These are phyloP conservation scores for Physaria fendleri DNA, from an alignment of 345 rosid genomes.

Conservation along the genomic window DNA sequence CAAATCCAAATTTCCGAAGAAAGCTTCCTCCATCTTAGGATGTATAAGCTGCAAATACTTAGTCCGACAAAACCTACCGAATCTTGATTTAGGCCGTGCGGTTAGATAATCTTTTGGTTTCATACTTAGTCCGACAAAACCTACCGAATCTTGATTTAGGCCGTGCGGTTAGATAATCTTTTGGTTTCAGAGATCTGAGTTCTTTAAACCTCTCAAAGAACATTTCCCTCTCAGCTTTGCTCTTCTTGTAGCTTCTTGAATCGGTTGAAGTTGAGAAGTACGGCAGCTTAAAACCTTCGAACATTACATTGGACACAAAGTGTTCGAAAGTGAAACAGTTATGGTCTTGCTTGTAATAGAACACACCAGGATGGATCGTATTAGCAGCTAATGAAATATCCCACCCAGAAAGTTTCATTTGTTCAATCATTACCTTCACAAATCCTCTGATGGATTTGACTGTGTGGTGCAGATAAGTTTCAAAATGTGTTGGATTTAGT, in stretches of 20 bases:
- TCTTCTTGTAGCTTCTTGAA: slow-evolving; percentile 25
- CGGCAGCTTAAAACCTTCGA: slow-evolving; percentile 37
- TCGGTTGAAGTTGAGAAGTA: slow-evolving; percentile 50
- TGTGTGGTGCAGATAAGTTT: slow-evolving; percentile 48
- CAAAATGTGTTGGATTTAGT: slow-evolving; percentile 50
- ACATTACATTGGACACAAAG: slow-evolving; percentile 71
- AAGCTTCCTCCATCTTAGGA: slow-evolving; percentile 71
- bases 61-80: slow-evolving; percentile 54
- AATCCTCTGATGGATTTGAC: slow-evolving; percentile 66
- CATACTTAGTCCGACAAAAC: slow-evolving; percentile 48
- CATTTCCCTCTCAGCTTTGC: slow-evolving; percentile 23
- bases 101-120: slow-evolving; percentile 47
- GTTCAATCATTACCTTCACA: slow-evolving; percentile 56
- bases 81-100: slow-evolving; percentile 58
- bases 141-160: slow-evolving; percentile 73
- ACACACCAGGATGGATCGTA: slow-evolving; percentile 50
- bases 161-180: slow-evolving; percentile 41
- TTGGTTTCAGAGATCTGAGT: slow-evolving; percentile 46
- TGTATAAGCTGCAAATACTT: slow-evolving; percentile 70
- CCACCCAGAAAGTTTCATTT: slow-evolving; percentile 68
- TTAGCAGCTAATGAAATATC: slow-evolving; percentile 61
- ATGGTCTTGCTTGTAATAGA: slow-evolving; percentile 60
- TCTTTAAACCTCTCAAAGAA: slow-evolving; percentile 64
- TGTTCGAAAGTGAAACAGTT: slow-evolving; percentile 75
- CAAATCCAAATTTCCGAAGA: slow-evolving; percentile 49